Conservation (phyloP, 441 rosid species). For the Gossypium davidsonii region DNA sequence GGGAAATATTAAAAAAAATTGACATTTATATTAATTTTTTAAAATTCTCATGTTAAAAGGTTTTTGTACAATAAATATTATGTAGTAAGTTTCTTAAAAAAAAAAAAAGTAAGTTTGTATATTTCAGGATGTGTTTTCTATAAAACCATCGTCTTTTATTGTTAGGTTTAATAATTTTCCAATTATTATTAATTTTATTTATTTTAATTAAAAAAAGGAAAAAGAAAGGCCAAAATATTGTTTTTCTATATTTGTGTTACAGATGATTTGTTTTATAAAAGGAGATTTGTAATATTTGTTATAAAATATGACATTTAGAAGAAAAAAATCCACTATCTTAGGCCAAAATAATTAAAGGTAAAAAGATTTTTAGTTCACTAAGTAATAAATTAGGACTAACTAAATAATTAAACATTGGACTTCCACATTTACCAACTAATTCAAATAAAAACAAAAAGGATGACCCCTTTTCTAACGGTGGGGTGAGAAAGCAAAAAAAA, state of each 20-base stretch:
- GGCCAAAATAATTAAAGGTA: no score
- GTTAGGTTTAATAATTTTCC: not conserved
- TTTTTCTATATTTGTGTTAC: not conserved
- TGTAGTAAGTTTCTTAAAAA: not conserved
- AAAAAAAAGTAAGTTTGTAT: not conserved
- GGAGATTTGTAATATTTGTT: no score
- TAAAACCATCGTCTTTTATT: not conserved
- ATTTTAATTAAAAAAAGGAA: not conserved
- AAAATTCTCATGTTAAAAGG: not conserved
- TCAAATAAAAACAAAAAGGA: not conserved
- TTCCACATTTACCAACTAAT: not conserved
- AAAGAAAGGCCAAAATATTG: not conserved
- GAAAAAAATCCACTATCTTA: no score
- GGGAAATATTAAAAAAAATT: not conserved
- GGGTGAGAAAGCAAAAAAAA: conserved; percentile 17
- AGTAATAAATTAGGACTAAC: no score
- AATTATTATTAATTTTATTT: not conserved
- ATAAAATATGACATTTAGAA: no score
- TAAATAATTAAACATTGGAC: no score
- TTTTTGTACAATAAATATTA: not conserved
- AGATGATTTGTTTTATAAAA: no score
- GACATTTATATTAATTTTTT: not conserved
- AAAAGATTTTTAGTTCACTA: no score
- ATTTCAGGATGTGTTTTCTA: not conserved
- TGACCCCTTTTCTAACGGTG: not conserved